A percentile compares a stretch with the other conserved stretches of the same genome.
phyloP scores from a whole-genome alignment of 495 filamentous ascomycete species.

The Venustampulla echinocandica region DNA sequence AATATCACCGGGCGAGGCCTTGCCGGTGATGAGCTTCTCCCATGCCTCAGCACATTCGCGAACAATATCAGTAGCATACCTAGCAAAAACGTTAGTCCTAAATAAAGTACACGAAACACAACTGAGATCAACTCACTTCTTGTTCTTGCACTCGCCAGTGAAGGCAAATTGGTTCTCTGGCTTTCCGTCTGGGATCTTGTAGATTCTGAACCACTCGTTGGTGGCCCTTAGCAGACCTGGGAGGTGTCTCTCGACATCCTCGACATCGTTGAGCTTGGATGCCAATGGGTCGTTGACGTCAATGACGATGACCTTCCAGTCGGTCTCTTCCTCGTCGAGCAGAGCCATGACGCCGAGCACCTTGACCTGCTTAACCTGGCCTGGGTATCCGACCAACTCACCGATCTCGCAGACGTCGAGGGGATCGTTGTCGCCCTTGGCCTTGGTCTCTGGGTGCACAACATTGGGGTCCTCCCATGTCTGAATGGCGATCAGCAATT shows the following conservation, averaged over 20 bases:
- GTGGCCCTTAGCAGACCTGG: conserved; percentile 93
- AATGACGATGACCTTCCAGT: conserved; percentile 99
- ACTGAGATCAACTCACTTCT: conserved; percentile 52
- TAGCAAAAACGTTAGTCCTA: conserved; percentile 21
- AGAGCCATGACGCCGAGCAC: conserved; percentile 98
- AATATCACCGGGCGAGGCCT: conserved; percentile 65
- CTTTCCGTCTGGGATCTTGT: conserved; percentile 99
- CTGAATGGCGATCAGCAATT: conserved; percentile 36
- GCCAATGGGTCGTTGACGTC: conserved; percentile 97
- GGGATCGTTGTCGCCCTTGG: conserved; percentile 99
- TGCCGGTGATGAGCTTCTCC: conserved; percentile 89
- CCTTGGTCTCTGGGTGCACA: conserved; percentile 97
- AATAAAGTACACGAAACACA: neutral
- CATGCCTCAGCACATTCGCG: conserved; percentile 94
- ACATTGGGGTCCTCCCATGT: conserved; percentile 98
- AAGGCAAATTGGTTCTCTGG: conserved; percentile 99
- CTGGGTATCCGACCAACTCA: conserved; percentile 88
- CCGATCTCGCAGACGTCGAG: conserved; percentile 99
- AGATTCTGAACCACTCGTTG: conserved; percentile 99
- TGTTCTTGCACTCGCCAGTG: conserved; percentile 99
- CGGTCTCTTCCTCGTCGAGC: conserved; percentile 98
- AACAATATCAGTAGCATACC: conserved; percentile 88
- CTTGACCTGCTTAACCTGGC: conserved; percentile 99
- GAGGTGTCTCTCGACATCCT: conserved; percentile 98
- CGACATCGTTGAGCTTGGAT: conserved; percentile 93